These are phyloP conservation scores for Talaromyces sp. DNA, from an alignment of 2,329 filamentous ascomycete species.

Conservation along the genomic window DNA sequence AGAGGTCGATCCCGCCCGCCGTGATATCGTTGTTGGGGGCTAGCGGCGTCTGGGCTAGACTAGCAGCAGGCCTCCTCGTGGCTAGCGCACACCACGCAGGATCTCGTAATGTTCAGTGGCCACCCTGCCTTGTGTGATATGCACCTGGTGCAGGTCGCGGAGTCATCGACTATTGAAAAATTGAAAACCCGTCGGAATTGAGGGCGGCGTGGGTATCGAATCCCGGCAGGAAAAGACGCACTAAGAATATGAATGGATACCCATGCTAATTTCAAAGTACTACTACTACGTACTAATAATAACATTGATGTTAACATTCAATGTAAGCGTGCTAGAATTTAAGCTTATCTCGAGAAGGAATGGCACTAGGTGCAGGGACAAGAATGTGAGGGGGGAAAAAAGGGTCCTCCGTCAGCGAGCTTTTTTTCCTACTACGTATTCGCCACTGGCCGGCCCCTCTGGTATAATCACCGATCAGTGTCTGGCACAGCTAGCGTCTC, in stretches of 20 bases:
- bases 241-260: background rate
- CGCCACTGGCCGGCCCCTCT: background rate
- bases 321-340: background rate
- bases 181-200: background rate
- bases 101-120: background rate
- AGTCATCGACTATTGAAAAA: background rate
- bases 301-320: background rate
- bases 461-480: background rate
- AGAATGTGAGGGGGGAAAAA: background rate
- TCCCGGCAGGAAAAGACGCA: background rate
- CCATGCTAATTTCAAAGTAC: background rate
- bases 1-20: background rate
- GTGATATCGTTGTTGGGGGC: background rate
- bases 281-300: background rate
- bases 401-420: background rate
- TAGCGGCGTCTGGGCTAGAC: background rate
- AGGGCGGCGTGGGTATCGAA: background rate
- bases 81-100: background rate
- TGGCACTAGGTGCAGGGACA: background rate
- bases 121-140: background rate
- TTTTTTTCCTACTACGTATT: background rate
- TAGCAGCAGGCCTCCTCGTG: background rate
- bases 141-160: background rate
- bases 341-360: constrained; percentile 1
- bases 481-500: background rate